Base-by-base conservation (phyloP, 441 rosid species). In the Melianthus villosus region DNA sequence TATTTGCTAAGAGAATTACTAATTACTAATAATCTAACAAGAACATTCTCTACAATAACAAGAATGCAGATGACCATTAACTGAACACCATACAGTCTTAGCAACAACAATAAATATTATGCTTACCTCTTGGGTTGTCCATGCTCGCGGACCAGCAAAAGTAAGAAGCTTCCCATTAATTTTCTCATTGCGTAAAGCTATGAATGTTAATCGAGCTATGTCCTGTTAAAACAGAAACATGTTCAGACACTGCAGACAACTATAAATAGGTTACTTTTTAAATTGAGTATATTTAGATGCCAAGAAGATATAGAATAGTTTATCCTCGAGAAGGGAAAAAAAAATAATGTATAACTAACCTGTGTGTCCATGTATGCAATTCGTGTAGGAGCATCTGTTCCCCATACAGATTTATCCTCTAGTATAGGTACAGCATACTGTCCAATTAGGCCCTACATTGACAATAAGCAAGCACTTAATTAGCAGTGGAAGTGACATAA, bases 291-390 rank as follows among this genome's bases (percentile, higher is more conserved):
- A n/a, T n/a, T n/a, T n/a, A n/a, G n/a, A n/a, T n/a, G n/a, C n/a
- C n/a, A n/a, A n/a, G n/a, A n/a, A n/a, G n/a, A n/a, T n/a, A 18
- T 14, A 4, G 26, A 25, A 20, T 31, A n/a, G 7, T 6, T 22
- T 26, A 13, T 0, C 35, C 28, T 14, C 17, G 15, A 18, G 18
- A 40, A 50, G 46, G 2, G 16, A 51, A 42, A 5, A 1, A 30
- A 31, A 38, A 26, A 16, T 38, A 9, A 20, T 23, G 36, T 42
- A 35, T 25, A 36, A 50, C 16, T 30, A 14, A 78, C 94, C 79
- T 80, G 94, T 9, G 97, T 87, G 52, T 87, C 97, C 94, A 82
- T 80, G 62, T 87, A 87, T 34, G 97, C 94, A 27, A 82, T 78
- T 67, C 93, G 69, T 3, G 94, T 79, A 11, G 82, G 94, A 23